Percentiles rank a stretch among this genome's conserved stretches.
Evolutionary conservation across 1,284 basidiomycete genomes (phyloP).

Genomic region (Irpex rosettiformis): DNA sequence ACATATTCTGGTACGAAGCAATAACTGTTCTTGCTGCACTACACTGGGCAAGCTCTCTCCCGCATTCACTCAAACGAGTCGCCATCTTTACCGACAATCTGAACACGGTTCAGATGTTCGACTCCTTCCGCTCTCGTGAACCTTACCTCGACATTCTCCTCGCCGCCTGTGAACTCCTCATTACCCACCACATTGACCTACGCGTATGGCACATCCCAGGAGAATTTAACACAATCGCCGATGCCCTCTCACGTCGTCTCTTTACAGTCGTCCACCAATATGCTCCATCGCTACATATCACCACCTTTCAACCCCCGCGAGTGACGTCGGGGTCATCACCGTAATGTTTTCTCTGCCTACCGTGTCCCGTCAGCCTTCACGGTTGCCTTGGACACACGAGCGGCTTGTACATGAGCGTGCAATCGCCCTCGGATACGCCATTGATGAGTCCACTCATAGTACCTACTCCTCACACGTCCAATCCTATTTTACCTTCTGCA

Average conservation of each 20-base stretch:
- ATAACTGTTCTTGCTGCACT: constrained; percentile 19
- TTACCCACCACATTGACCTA: constrained; percentile 18
- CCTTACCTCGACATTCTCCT: constrained; percentile 31
- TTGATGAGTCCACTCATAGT: constrained; percentile 26
- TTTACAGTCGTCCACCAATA: constrained; percentile 13
- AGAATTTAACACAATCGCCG: constrained; percentile 20
- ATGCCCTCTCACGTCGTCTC: constrained; percentile 22
- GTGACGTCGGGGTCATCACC: constrained; percentile 21
- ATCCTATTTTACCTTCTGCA: constrained; percentile 38
- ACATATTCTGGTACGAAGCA: constrained; percentile 30
- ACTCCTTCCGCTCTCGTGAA: constrained; percentile 20
- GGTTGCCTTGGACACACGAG: constrained; percentile 31
- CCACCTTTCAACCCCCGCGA: constrained; percentile 21
- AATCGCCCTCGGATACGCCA: constrained; percentile 28
- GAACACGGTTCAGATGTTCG: constrained; percentile 34
- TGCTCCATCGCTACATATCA: constrained; percentile 20
- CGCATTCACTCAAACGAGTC: constrained; percentile 8
- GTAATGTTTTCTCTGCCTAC: constrained; percentile 24
- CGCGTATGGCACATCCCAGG: constrained; percentile 29
- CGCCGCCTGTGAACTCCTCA: constrained; percentile 21
- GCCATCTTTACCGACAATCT: constrained; percentile 22
- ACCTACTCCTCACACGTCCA: constrained; percentile 34
- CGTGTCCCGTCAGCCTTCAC: constrained; percentile 24
- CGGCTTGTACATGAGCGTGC: constrained; percentile 29
- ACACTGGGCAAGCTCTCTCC: neutral